These are phyloP conservation scores for Vitis rotundifolia DNA, from an alignment of 164 flowering plant genomes.

Conservation along the genomic window DNA sequence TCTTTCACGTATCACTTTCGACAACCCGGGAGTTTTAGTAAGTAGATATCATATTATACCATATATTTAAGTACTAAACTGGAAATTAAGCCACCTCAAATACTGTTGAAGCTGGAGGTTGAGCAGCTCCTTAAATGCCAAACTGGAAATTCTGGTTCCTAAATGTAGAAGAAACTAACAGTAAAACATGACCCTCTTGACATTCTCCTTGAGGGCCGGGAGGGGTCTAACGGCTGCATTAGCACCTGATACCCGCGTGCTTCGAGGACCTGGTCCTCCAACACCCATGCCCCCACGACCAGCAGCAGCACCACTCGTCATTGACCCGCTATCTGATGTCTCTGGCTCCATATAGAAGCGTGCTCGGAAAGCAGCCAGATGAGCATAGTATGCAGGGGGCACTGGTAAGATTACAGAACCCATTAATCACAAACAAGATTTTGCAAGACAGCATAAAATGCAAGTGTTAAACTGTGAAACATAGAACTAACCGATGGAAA, in stretches of 20 bases:
- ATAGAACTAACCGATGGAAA: slow-evolving; percentile 62
- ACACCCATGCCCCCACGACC: slow-evolving; percentile 40
- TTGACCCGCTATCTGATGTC: slow-evolving; percentile 71
- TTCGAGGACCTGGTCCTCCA: slow-evolving; percentile 29
- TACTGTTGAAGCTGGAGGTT: no score
- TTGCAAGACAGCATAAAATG: no score
- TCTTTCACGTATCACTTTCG: no score
- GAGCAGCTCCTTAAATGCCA: no score
- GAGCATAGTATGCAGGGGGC: slow-evolving; percentile 87
- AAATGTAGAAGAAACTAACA: slow-evolving; percentile 22
- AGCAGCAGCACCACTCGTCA: slow-evolving; percentile 52
- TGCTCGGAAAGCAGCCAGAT: slow-evolving; percentile 79
- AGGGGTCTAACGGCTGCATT: slow-evolving; percentile 64
- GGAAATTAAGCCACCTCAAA: no score
- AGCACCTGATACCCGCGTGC: slow-evolving; percentile 45
- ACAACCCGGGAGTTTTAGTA: no score
- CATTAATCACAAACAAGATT: no score
- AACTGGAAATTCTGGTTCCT: no score
- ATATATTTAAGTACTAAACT: no score
- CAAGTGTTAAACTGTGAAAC: no score
- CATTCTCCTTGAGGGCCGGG: slow-evolving; percentile 74
- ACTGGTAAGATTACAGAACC: slow-evolving; percentile 33
- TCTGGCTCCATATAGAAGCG: slow-evolving; percentile 86
- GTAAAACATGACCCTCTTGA: slow-evolving; percentile 79
- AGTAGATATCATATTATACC: no score